These are phyloP conservation scores for Mallotus japonicus DNA, from an alignment of 441 rosid species.

Conservation along the genomic window DNA sequence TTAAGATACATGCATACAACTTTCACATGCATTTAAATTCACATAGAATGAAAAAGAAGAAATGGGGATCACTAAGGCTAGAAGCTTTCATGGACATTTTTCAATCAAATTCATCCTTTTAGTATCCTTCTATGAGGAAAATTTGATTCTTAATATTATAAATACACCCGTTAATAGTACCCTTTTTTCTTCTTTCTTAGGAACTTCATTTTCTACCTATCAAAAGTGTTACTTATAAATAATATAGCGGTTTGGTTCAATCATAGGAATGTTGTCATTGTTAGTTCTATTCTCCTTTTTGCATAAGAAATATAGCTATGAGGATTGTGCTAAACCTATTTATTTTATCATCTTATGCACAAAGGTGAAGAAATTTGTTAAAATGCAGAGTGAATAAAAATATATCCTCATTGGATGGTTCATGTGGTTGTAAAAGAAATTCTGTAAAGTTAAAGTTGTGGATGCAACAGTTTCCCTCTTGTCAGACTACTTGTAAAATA, in stretches of 20 bases:
- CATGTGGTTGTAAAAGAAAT: not conserved
- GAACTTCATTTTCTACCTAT: not conserved
- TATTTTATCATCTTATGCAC: not conserved
- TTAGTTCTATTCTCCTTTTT: not conserved
- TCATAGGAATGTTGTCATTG: not conserved
- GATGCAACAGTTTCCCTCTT: not conserved
- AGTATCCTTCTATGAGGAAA: not conserved
- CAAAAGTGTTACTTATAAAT: not conserved
- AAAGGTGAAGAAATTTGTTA: not conserved
- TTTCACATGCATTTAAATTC: not conserved
- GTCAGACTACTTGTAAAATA: not conserved
- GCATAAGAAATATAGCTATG: not conserved
- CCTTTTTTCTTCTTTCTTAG: too few relatives aligned
- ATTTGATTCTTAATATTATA: not conserved
- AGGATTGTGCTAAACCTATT: not conserved
- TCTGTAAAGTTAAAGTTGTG: not conserved
- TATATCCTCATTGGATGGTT: not conserved
- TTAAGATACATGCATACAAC: too few relatives aligned
- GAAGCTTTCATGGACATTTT: not conserved
- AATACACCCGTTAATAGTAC: too few relatives aligned
- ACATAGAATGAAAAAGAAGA: not conserved
- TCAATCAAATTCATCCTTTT: not conserved
- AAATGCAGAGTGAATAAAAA: not conserved
- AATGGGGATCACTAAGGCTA: not conserved
- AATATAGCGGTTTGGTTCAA: not conserved